Evolutionary conservation across 2,329 filamentous ascomycete species (phyloP).

Genomic region (Orbilia javanica): DNA sequence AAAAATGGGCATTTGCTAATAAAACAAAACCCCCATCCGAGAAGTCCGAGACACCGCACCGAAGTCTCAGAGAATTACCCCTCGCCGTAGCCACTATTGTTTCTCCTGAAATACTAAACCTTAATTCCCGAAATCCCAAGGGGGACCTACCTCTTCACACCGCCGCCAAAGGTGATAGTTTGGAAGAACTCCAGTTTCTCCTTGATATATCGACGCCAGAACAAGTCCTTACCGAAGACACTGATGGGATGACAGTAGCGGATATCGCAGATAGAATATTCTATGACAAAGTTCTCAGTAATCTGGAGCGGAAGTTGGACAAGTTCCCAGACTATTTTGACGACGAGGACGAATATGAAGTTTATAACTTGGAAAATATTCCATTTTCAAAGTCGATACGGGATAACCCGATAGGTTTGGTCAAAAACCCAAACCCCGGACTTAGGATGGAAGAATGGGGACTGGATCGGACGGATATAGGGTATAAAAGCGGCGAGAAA

Average conservation of each 20-base stretch:
- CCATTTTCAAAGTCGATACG: neutral
- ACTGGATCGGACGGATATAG: neutral
- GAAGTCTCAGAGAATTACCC: neutral
- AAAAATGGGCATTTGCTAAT: neutral
- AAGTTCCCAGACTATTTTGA: neutral
- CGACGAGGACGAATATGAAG: neutral
- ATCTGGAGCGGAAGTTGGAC: neutral
- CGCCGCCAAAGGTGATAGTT: constrained; percentile 61
- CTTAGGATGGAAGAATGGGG: neutral
- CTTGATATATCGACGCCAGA: constrained; percentile 62
- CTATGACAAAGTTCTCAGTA: neutral
- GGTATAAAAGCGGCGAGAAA: neutral
- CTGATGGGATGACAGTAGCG: constrained; percentile 57
- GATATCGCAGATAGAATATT: constrained; percentile 47
- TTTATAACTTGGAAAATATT: too few relatives aligned
- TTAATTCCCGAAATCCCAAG: constrained; percentile 62
- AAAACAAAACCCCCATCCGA: neutral
- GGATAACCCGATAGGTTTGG: neutral
- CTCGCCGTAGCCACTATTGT: constrained; percentile 67
- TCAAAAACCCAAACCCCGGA: neutral
- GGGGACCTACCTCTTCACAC: constrained; percentile 15
- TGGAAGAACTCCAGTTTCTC: constrained; percentile 58
- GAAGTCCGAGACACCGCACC: neutral
- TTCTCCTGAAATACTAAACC: constrained; percentile 70
- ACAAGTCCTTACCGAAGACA: constrained; percentile 57